Conservation (phyloP, 1,284 basidiomycete genomes). For the Cutaneotrichosporon sp. region DNA sequence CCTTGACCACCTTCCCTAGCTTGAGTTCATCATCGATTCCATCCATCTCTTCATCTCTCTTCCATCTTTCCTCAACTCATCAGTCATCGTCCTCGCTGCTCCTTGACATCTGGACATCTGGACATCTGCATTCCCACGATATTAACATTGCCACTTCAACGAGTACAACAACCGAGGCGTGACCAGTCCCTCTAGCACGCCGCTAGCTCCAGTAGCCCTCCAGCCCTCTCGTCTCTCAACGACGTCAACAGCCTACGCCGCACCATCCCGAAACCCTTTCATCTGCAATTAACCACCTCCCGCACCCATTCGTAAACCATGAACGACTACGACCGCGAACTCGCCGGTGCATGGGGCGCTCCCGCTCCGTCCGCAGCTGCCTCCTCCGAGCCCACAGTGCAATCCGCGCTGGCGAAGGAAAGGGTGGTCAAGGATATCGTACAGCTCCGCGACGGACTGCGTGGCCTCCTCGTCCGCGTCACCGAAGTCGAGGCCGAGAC, state of each 20-base stretch:
- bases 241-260: too few species aligned
- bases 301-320: too few species aligned
- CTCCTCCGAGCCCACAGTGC: slow-evolving; percentile 26
- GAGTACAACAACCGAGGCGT: too few species aligned
- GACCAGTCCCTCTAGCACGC: too few species aligned
- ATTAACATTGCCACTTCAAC: too few species aligned
- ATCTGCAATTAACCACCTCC: background rate
- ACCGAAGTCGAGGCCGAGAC: slow-evolving; percentile 43
- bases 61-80: background rate
- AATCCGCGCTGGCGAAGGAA: slow-evolving; percentile 41
- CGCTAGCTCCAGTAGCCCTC: too few species aligned
- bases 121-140: too few species aligned
- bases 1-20: too few species aligned
- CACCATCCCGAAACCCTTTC: background rate
- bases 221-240: too few species aligned
- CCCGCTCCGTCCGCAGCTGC: background rate
- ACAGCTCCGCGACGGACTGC: slow-evolving; percentile 37
- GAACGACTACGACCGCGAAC: slow-evolving; percentile 9
- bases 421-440: slow-evolving; percentile 42
- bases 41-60: background rate
- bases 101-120: too few species aligned
- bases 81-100: too few species aligned
- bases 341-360: slow-evolving; percentile 18
- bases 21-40: too few species aligned
- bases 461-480: slow-evolving; percentile 38